Evolutionary conservation across 768 basidiomycete species (phyloP), one percentile per base, ranked within the genome.

Genomic region (Lentinus tigrinus): DNA sequence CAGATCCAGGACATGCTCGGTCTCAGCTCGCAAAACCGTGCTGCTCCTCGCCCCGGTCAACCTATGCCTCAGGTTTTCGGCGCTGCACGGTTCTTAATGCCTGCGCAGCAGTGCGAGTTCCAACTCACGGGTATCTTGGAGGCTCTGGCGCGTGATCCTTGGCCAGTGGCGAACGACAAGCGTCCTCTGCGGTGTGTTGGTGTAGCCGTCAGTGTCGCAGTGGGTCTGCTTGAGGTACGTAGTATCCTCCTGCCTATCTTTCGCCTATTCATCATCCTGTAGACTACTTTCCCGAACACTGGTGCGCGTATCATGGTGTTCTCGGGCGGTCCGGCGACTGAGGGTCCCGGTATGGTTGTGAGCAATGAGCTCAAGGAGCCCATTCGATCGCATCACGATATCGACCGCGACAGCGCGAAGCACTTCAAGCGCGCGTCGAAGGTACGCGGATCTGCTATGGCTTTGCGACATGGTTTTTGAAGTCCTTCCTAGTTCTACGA

Each of bases 1-100:
- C 94, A 97, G 64, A 98, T 98, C 63, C 92, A 94, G 73, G 96
- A 98, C 66, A 98, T 99, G 95, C 89, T 98, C 40, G 93, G 91
- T 24, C 82, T 98, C 43, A 86, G 82, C 67, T 81, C 88, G 2
- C 85, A 86, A 62, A 83, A 85, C 63, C 88, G 91, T 23, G 91
- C 90, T 19, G 91, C 91, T 3, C 92, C 92, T 50, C 90, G 91
- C 39, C 89, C 91, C 5, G 93, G 91, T 2, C 91, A 93, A 63
- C 87, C 90, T 7, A 80, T 88, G 74, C 89, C 85, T 48, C 87
- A 91, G 63, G 81, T 89, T 38, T 88, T 89, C 62, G 93, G 93
- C 16, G 91, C 95, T 0, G 83, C 92, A 17, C 85, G 95, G 10
- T 99, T 99, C 84, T 77, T 99, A 38, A 81, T 98, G 65, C 95